Percentiles rank a stretch among this genome's conserved stretches.
Evolutionary conservation across 805 yeast species (phyloP).

Genomic region (Yamadazyma insecticola): DNA sequence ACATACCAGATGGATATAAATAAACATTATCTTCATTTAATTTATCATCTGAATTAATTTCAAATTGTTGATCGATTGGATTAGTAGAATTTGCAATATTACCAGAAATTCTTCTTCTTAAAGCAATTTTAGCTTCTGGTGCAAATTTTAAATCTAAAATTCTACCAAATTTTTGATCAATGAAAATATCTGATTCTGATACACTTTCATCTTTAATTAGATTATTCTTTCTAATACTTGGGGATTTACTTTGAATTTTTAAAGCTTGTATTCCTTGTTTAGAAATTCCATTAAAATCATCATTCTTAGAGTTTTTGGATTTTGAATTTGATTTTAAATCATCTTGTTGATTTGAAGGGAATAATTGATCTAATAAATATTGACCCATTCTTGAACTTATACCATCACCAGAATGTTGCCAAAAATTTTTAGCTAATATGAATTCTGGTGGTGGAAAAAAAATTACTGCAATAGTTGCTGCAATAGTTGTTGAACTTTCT

Average conservation of each 20-base stretch:
- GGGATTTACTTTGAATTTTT: constrained; percentile 11
- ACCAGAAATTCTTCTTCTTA: constrained; percentile 71
- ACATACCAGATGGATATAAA: constrained; percentile 89
- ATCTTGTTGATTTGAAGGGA: too few relatives aligned
- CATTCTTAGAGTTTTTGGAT: constrained; percentile 7
- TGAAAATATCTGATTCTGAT: constrained; percentile 55
- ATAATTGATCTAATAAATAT: constrained; percentile 65
- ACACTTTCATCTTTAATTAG: constrained; percentile 21
- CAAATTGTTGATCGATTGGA: constrained; percentile 19
- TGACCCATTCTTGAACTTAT: constrained; percentile 87
- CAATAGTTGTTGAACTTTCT: constrained; percentile 57
- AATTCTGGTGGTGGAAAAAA: constrained; percentile 62
- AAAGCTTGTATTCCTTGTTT: constrained; percentile 31
- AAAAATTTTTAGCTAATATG: constrained; percentile 72
- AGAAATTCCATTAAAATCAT: constrained; percentile 8
- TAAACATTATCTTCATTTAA: constrained; percentile 63
- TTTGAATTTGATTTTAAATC: constrained; percentile 5
- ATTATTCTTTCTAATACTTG: constrained; percentile 18
- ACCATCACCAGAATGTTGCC: constrained; percentile 99
- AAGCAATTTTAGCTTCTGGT: constrained; percentile 67
- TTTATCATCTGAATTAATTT: constrained; percentile 1
- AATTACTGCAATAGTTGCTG: constrained; percentile 72
- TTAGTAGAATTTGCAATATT: constrained; percentile 44
- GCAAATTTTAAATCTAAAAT: constrained; percentile 76
- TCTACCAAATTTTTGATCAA: constrained; percentile 90